A percentile compares a stretch with the other conserved stretches of the same genome.
These are phyloP conservation scores for Akanthomyces lecanii DNA, from an alignment of 2,329 filamentous ascomycete species.

Conservation along the genomic window DNA sequence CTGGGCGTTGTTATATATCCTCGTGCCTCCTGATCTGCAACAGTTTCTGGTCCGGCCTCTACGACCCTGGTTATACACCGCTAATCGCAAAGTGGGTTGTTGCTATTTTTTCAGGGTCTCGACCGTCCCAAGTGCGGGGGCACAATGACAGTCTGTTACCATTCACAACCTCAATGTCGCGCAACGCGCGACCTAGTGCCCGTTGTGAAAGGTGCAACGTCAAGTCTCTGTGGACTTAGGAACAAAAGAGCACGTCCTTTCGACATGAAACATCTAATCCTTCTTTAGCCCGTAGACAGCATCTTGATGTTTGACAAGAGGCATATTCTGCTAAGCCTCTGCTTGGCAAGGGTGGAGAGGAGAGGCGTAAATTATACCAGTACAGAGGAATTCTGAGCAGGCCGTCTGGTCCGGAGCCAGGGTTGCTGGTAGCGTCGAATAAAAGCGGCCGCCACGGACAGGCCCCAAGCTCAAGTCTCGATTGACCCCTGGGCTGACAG, in stretches of 20 bases:
- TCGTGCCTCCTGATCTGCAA: background rate
- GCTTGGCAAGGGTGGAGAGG: constrained; percentile 10
- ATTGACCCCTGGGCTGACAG: background rate
- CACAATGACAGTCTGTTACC: background rate
- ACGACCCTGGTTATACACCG: constrained; percentile 10
- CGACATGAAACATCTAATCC: no score
- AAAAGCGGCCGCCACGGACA: background rate
- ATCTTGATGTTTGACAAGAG: background rate
- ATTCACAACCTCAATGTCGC: constrained; percentile 2
- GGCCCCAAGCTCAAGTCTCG: background rate
- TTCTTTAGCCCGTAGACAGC: background rate
- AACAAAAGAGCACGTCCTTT: background rate
- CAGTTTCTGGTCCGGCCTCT: background rate
- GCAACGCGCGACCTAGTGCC: background rate
- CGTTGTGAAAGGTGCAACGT: background rate
- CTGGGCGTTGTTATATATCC: constrained; percentile 7
- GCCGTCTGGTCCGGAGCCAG: background rate
- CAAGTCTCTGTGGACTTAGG: background rate
- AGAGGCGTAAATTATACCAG: background rate
- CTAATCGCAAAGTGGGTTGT: constrained; percentile 16
- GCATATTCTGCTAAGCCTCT: background rate
- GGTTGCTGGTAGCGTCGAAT: constrained; percentile 7
- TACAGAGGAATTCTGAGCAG: background rate
- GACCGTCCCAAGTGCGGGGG: constrained; percentile 13
- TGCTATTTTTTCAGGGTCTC: constrained; percentile 8